A percentile compares a stretch with the other conserved stretches of the same genome.
Conservation (phyloP, 2,329 filamentous ascomycete species). For the Colletotrichum coccodes region DNA sequence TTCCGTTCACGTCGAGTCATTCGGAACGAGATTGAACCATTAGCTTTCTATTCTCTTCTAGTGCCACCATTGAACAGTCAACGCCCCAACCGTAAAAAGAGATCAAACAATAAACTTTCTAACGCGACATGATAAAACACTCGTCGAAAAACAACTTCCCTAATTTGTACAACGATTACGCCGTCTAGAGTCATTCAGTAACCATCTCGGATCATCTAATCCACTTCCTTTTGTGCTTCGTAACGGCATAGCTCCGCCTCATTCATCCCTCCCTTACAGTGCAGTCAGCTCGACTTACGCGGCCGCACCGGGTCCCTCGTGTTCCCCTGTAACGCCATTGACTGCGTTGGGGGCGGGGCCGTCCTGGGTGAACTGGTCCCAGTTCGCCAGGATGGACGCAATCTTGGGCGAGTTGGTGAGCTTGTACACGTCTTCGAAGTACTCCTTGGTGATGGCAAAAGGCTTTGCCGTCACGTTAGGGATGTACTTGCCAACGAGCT, state of each 20-base stretch:
- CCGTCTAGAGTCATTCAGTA: constrained; percentile 31
- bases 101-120: constrained; percentile 5
- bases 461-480: constrained; percentile 97
- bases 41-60: constrained; percentile 27
- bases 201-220: constrained; percentile 7
- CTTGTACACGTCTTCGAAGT: constrained; percentile 98
- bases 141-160: constrained; percentile 10
- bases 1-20: neutral
- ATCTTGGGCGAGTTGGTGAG: constrained; percentile 87
- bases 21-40: neutral
- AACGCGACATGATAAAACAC: constrained; percentile 26
- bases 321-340: constrained; percentile 44
- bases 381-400: constrained; percentile 85
- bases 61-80: constrained; percentile 21
- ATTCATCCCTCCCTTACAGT: constrained; percentile 37
- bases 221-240: constrained; percentile 1
- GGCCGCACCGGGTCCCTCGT: constrained; percentile 54
- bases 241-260: constrained; percentile 19
- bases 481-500: constrained; percentile 98
- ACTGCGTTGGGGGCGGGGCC: constrained; percentile 51
- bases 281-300: constrained; percentile 41
- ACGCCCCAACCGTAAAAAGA: constrained; percentile 12
- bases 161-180: constrained; percentile 31
- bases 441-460: constrained; percentile 96
- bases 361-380: constrained; percentile 75